Conservation (phyloP, 192 early-diverging fungal species). For the Podochytrium sp. region DNA sequence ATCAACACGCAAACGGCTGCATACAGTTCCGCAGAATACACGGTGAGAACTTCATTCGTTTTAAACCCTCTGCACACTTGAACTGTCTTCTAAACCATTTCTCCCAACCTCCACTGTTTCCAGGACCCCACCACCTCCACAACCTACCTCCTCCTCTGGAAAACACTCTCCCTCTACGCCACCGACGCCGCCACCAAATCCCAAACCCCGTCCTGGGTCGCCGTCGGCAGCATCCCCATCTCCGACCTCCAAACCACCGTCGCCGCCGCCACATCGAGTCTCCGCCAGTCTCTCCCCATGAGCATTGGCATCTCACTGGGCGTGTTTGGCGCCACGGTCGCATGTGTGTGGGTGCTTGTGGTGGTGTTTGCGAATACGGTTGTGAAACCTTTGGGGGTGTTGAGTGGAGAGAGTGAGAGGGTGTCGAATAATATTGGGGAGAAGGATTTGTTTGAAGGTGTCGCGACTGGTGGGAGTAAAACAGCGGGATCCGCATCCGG, state of each 20-base stretch:
- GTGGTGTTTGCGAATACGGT: conserved; percentile 16
- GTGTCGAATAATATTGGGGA: conserved; percentile 44
- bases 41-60: no score
- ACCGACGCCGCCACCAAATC: not conserved
- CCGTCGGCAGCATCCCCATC: conserved; percentile 32
- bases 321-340: conserved; percentile 31
- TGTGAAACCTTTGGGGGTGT: conserved; percentile 16
- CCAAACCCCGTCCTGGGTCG: conserved; percentile 9
- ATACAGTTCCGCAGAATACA: conserved; percentile 12
- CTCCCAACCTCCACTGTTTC: not conserved
- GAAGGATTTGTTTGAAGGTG: conserved; percentile 35
- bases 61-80: no score
- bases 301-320: conserved; percentile 24
- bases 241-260: conserved; percentile 35
- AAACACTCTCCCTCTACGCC: conserved; percentile 23
- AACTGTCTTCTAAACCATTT: not conserved
- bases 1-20: conserved; percentile 6
- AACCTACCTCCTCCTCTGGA: conserved; percentile 33
- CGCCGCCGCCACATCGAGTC: conserved; percentile 19
- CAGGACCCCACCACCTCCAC: conserved; percentile 25
- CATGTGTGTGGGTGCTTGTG: conserved; percentile 32
- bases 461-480: not conserved
- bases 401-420: conserved; percentile 20
- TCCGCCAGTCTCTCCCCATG: conserved; percentile 10
- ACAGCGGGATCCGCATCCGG: not conserved